Conservation (phyloP, 805 yeast genomes). For the Lachancea fermentati region DNA sequence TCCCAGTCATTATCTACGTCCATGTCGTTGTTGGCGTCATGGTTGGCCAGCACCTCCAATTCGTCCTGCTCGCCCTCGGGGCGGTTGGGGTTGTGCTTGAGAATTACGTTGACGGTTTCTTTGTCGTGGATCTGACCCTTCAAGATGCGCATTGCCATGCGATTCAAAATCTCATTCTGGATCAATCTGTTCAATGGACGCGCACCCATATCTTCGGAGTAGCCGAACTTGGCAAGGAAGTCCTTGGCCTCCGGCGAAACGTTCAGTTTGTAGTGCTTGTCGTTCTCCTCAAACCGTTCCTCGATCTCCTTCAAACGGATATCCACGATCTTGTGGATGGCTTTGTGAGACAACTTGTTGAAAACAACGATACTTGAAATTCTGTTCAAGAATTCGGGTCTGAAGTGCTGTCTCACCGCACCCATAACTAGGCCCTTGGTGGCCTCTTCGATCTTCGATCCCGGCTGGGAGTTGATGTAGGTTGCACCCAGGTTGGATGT, state of each 20-base stretch:
- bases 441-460: constrained; percentile 56
- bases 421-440: constrained; percentile 78
- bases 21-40: constrained; percentile 55
- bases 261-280: constrained; percentile 66
- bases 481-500: constrained; percentile 97
- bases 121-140: constrained; percentile 84
- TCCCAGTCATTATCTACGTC: constrained; percentile 49
- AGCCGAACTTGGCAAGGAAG: constrained; percentile 79
- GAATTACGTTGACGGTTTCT: constrained; percentile 68
- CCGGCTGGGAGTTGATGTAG: constrained; percentile 63
- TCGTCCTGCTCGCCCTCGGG: constrained; percentile 37
- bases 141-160: constrained; percentile 84
- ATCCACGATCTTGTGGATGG: constrained; percentile 86
- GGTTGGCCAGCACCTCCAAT: constrained; percentile 80
- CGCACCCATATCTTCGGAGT: constrained; percentile 92
- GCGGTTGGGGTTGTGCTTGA: constrained; percentile 27
- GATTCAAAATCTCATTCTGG: constrained; percentile 78
- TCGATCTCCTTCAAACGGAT: constrained; percentile 83
- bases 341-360: constrained; percentile 86
- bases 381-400: constrained; percentile 97
- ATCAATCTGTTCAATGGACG: constrained; percentile 89
- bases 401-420: constrained; percentile 80
- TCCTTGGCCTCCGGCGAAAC: constrained; percentile 75
- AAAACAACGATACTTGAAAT: constrained; percentile 89
- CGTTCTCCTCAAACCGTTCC: constrained; percentile 76